These are phyloP conservation scores for Fraxinus floribunda DNA, from an alignment of 305 asterid genomes.

Conservation along the genomic window DNA sequence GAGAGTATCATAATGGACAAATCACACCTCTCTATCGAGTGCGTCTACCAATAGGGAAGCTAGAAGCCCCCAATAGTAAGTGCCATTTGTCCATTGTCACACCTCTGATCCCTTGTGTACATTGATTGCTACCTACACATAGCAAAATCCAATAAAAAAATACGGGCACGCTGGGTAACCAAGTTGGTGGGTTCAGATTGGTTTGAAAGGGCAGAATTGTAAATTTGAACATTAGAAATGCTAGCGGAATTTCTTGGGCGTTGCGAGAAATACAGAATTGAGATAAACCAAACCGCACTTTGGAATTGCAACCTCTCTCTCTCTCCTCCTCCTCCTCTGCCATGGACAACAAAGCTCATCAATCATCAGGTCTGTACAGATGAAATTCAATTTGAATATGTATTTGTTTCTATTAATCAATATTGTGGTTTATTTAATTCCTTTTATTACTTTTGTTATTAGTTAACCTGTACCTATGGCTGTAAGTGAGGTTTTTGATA, in stretches of 20 bases:
- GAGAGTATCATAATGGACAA: no score
- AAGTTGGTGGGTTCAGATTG: background rate
- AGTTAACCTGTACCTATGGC: background rate
- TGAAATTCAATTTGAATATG: background rate
- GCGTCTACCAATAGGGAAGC: no score
- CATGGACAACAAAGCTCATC: constrained; percentile 46
- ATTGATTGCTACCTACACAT: no score
- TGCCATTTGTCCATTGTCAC: no score
- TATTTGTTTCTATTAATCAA: background rate
- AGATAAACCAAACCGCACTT: constrained; percentile 18
- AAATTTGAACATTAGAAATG: background rate
- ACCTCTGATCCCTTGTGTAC: no score
- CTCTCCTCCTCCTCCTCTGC: background rate
- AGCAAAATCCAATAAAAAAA: no score
- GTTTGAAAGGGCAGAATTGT: constrained; percentile 32
- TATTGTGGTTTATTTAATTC: background rate
- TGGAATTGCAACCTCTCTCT: constrained; percentile 13
- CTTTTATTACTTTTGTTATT: constrained; percentile 3
- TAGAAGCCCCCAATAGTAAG: no score
- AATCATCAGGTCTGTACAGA: constrained; percentile 36
- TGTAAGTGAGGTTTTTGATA: background rate
- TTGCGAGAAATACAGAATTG: constrained; percentile 13
- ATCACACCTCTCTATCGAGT: no score
- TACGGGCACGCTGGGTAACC: background rate
- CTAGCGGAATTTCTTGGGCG: constrained; percentile 32